Evolutionary conservation across 768 basidiomycete genomes (phyloP).

Genomic region (Xerocomellus intermedius): DNA sequence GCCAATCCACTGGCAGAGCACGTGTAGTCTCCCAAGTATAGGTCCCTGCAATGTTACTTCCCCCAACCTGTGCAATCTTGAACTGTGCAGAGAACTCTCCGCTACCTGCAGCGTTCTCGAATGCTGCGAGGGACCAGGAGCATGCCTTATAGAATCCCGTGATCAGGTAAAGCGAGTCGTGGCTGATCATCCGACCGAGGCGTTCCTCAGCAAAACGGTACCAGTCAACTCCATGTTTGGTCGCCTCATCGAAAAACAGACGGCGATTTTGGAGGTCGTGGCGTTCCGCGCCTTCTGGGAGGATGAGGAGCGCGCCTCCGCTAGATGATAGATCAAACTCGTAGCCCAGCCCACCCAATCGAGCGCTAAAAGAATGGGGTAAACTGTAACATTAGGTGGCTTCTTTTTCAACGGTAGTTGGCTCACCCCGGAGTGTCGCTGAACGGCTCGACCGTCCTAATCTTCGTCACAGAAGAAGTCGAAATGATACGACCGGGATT

Average conservation of each 20-base stretch:
- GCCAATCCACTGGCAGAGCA: conserved; percentile 9
- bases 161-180: conserved; percentile 25
- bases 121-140: conserved; percentile 30
- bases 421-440: background rate
- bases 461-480: background rate
- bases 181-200: conserved; percentile 12
- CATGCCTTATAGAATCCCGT: conserved; percentile 10
- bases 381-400: background rate
- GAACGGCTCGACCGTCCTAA: background rate
- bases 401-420: background rate
- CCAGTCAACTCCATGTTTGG: conserved; percentile 22
- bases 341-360: background rate
- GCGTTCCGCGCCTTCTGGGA: conserved; percentile 30
- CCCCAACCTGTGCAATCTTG: background rate
- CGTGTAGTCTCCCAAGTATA: conserved; percentile 14
- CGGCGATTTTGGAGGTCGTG: conserved; percentile 21
- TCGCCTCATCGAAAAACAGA: conserved; percentile 20
- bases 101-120: background rate
- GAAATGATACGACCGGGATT: conserved; percentile 2
- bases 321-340: conserved; percentile 11
- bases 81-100: conserved; percentile 1
- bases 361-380: background rate
- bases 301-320: conserved; percentile 33
- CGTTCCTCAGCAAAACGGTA: conserved; percentile 23
- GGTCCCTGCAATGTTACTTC: background rate